phyloP scores from a whole-genome alignment of 257 asterid species.

The Lycium barbarum region DNA sequence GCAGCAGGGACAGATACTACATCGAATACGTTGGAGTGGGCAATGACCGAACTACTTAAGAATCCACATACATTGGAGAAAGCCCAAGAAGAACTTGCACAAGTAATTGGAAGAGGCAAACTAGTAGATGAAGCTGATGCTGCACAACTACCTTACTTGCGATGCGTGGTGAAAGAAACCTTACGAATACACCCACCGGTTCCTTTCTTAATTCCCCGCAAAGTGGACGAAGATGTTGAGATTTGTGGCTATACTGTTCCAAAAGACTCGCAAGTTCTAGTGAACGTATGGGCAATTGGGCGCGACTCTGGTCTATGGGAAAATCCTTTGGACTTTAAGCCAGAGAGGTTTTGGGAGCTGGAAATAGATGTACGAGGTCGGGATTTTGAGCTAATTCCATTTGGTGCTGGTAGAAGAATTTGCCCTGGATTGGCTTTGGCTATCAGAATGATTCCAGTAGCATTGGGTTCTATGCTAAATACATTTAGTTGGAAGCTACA shows the following conservation, averaged over 20 bases:
- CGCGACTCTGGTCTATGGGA: constrained; percentile 39
- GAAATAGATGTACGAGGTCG: constrained; percentile 41
- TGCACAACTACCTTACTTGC: constrained; percentile 37
- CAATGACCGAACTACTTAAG: constrained; percentile 39
- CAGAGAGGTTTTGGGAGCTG: constrained; percentile 43
- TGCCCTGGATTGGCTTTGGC: constrained; percentile 48
- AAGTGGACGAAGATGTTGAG: constrained; percentile 37
- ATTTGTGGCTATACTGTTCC: constrained; percentile 35
- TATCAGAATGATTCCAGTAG: constrained; percentile 35
- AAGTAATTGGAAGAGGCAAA: constrained; percentile 39
- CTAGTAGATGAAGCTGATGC: constrained; percentile 33
- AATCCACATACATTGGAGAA: constrained; percentile 39
- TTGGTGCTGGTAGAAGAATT: constrained; percentile 49
- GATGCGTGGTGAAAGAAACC: constrained; percentile 43
- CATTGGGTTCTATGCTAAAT: constrained; percentile 40
- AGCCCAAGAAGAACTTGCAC: constrained; percentile 40
- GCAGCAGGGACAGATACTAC: constrained; percentile 44
- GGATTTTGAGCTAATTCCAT: constrained; percentile 45
- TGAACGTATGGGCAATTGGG: constrained; percentile 47
- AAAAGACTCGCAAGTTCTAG: constrained; percentile 37
- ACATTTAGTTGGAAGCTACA: constrained; percentile 46
- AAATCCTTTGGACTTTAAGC: constrained; percentile 36
- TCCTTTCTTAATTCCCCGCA: constrained; percentile 44
- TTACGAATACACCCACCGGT: constrained; percentile 38
- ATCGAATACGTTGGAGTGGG: constrained; percentile 43